phyloP scores from a whole-genome alignment of 73 alveolate genomes.

The Blepharisma stoltei region DNA sequence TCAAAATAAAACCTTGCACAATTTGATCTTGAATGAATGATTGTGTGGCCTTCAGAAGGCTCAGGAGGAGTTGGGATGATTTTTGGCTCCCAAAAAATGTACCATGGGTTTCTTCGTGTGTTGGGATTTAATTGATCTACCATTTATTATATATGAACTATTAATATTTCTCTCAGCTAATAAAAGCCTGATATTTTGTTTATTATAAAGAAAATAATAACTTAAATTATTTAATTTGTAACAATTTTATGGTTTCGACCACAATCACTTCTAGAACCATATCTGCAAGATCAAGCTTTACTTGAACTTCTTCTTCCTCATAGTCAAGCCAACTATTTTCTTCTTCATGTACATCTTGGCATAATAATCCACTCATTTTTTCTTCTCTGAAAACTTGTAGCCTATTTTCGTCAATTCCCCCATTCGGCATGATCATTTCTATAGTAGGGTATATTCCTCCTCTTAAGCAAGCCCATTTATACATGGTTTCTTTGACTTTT shows the following conservation, averaged over 20 bases:
- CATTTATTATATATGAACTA: too few relatives aligned
- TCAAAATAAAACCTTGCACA: too few relatives aligned
- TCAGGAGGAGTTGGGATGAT: too few relatives aligned
- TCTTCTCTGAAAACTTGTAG: conserved; percentile 46
- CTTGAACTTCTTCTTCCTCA: conserved; percentile 56
- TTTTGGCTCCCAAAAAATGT: too few relatives aligned
- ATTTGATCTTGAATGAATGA: too few relatives aligned
- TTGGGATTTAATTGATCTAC: too few relatives aligned
- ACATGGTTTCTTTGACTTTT: conserved; percentile 36
- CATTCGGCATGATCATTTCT: conserved; percentile 11
- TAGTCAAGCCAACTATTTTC: conserved; percentile 40
- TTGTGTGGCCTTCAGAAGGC: too few relatives aligned
- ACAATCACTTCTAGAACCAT: conserved; percentile 42
- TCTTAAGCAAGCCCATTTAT: conserved; percentile 48
- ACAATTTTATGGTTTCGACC: conserved; percentile 34
- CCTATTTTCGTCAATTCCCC: conserved; percentile 42
- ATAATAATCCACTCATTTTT: conserved; percentile 40
- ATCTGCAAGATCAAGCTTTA: conserved; percentile 44
- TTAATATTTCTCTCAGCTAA: too few relatives aligned
- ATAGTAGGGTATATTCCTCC: conserved; percentile 44
- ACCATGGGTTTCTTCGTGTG: too few relatives aligned
- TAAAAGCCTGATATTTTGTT: too few relatives aligned
- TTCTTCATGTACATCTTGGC: conserved; percentile 37
- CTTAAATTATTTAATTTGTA: too few relatives aligned
- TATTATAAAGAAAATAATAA: too few relatives aligned